phyloP scores from a whole-genome alignment of 805 yeast genomes.

The Candida wancherniae region DNA sequence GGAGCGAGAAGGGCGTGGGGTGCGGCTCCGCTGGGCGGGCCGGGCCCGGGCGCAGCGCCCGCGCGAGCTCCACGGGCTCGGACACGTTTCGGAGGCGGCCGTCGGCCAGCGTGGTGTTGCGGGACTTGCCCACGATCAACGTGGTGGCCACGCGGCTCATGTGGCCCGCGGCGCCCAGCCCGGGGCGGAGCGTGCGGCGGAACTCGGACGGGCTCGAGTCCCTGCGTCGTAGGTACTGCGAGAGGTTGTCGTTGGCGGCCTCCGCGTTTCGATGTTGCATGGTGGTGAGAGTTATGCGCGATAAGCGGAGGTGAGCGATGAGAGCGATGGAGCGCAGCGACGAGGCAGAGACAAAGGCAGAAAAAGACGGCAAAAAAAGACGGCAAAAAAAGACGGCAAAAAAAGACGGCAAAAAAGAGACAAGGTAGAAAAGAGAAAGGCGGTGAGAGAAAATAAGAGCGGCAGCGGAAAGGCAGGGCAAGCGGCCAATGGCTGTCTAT shows the following conservation, averaged over 20 bases:
- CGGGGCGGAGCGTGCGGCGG: slow-evolving; percentile 5
- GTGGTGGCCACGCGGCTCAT: slow-evolving; percentile 17
- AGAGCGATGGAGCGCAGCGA: too few species aligned
- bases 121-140: slow-evolving; percentile 13
- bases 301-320: background rate
- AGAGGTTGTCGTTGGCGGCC: slow-evolving; percentile 6
- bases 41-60: too few species aligned
- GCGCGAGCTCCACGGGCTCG: slow-evolving; percentile 4
- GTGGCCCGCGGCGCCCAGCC: slow-evolving; percentile 12
- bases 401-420: too few species aligned
- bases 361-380: too few species aligned
- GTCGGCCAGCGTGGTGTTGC: background rate
- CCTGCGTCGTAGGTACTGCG: slow-evolving; percentile 14
- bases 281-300: background rate
- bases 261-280: background rate
- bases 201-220: slow-evolving; percentile 1
- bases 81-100: slow-evolving; percentile 4
- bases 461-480: too few species aligned
- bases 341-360: too few species aligned
- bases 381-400: too few species aligned
- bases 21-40: too few species aligned
- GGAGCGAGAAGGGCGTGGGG: too few species aligned
- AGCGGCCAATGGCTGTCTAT: too few species aligned
- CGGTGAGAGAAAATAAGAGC: too few species aligned
- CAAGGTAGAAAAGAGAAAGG: too few species aligned